A percentile compares a stretch with the other conserved stretches of the same genome.
phyloP scores from a whole-genome alignment of 768 basidiomycete genomes.

The Clavulina sp. region DNA sequence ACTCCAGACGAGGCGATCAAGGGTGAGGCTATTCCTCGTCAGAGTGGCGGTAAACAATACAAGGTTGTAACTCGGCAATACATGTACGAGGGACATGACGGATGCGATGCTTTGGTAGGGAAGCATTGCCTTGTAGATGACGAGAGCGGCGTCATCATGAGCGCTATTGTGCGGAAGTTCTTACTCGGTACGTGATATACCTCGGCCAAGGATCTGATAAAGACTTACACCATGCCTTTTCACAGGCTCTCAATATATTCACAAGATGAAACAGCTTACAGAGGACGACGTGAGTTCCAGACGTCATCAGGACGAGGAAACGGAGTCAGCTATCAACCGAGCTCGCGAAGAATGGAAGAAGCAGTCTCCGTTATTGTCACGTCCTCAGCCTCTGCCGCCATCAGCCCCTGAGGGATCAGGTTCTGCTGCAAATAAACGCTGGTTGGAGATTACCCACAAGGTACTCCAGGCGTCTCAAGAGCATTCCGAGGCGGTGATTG shows the following conservation, averaged over 20 bases:
- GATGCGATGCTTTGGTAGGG: constrained; percentile 50
- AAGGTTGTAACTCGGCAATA: constrained; percentile 76
- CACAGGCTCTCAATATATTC: constrained; percentile 57
- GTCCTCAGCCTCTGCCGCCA: too few relatives aligned
- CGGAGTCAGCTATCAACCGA: not conserved
- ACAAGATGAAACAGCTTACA: constrained; percentile 29
- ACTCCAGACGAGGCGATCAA: not conserved
- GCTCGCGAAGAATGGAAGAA: constrained; percentile 10
- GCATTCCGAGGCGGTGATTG: constrained; percentile 18
- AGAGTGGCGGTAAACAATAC: constrained; percentile 41
- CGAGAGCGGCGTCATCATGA: constrained; percentile 66
- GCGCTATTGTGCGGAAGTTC: constrained; percentile 64
- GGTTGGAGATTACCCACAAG: constrained; percentile 37
- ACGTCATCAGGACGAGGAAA: not conserved
- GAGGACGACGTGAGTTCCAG: constrained; percentile 17
- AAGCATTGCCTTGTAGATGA: constrained; percentile 47
- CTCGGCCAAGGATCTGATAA: not conserved
- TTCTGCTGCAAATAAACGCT: constrained; percentile 17
- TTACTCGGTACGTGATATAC: constrained; percentile 40
- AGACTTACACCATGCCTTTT: not conserved
- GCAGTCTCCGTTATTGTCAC: too few relatives aligned
- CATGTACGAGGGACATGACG: constrained; percentile 71
- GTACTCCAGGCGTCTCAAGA: constrained; percentile 33
- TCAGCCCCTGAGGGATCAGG: constrained; percentile 15
- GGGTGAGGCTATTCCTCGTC: constrained; percentile 18